Evolutionary conservation across 148 eudicot genomes (phyloP).

Genomic region (Camellia lanceoleosa): DNA sequence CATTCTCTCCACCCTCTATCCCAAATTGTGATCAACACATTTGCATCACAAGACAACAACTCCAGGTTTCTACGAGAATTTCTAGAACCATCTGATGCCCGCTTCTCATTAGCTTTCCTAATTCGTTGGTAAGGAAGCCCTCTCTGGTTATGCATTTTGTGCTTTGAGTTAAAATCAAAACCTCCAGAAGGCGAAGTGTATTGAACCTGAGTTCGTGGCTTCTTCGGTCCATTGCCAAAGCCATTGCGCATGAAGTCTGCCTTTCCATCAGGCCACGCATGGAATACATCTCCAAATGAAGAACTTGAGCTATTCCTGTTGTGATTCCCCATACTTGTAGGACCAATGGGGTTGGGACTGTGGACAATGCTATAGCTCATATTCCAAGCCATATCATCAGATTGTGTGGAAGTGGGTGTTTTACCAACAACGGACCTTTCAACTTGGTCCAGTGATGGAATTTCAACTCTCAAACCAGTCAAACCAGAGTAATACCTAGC

Average conservation of each 20-base stretch:
- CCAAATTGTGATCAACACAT: conserved; percentile 59
- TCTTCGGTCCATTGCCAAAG: conserved; percentile 75
- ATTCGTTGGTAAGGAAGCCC: conserved; percentile 64
- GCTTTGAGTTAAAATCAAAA: conserved; percentile 38
- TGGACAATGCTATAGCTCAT: conserved; percentile 25
- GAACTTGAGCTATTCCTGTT: conserved; percentile 34
- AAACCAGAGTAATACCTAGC: conserved; percentile 26
- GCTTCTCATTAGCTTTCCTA: conserved; percentile 73
- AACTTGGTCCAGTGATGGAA: conserved; percentile 43
- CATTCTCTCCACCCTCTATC: conserved; percentile 88
- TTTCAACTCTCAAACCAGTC: conserved; percentile 44
- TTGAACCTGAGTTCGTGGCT: conserved; percentile 86
- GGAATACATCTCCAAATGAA: conserved; percentile 36
- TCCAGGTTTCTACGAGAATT: conserved; percentile 51
- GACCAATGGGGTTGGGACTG: conserved; percentile 35
- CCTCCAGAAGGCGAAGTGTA: conserved; percentile 67
- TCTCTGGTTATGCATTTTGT: conserved; percentile 38
- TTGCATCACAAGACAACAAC: conserved; percentile 59
- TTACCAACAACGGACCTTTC: conserved; percentile 34
- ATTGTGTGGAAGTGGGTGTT: conserved; percentile 18
- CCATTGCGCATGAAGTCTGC: conserved; percentile 40
- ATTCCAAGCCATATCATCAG: conserved; percentile 31
- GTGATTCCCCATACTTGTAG: conserved; percentile 39
- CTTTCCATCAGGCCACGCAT: conserved; percentile 43
- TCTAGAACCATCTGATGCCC: conserved; percentile 42